phyloP scores from a whole-genome alignment of 441 rosid genomes.

The Pelargonium australe region DNA sequence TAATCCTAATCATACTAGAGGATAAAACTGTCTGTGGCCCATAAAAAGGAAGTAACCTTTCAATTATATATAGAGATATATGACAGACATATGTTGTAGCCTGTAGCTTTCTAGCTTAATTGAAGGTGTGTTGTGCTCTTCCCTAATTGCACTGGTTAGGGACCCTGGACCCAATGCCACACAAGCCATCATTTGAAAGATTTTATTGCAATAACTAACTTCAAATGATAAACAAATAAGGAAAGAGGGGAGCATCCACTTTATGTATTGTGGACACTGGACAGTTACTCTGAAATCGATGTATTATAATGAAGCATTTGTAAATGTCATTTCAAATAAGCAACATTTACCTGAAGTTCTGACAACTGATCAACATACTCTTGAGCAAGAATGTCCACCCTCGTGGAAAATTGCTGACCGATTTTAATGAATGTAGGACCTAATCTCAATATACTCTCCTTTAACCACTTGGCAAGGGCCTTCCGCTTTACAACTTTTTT shows the following conservation, averaged over 20 bases:
- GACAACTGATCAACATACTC: slow-evolving; percentile 96
- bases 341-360: slow-evolving; percentile 74
- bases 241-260: background rate
- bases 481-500: slow-evolving; percentile 60
- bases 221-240: background rate
- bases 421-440: slow-evolving; percentile 98
- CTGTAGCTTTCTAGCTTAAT: no score
- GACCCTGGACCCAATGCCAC: no score
- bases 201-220: background rate
- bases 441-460: slow-evolving; percentile 78
- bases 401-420: slow-evolving; percentile 96
- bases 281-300: background rate
- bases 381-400: slow-evolving; percentile 97
- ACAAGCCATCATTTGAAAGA: background rate
- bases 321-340: slow-evolving; percentile 4
- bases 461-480: slow-evolving; percentile 86
- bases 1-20: no score
- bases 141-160: background rate
- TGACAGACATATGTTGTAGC: no score
- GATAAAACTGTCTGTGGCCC: no score
- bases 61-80: no score
- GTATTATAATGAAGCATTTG: background rate
- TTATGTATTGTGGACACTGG: background rate
- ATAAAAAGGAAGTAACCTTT: no score
- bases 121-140: no score